These are phyloP conservation scores for Butyriboletus loyo DNA, from an alignment of 768 basidiomycete species.

Conservation along the genomic window DNA sequence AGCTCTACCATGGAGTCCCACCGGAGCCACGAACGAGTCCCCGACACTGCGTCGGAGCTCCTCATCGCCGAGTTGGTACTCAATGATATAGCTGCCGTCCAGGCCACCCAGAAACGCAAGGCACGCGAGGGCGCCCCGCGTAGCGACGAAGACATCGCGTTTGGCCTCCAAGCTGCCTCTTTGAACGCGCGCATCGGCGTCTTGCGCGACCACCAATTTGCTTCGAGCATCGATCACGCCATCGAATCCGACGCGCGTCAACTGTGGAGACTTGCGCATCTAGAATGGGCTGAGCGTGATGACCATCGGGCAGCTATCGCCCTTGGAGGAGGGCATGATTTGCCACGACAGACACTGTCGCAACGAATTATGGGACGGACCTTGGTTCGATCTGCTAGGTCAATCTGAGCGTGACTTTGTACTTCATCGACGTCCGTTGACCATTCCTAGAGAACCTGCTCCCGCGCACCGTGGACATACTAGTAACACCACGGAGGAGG, in stretches of 20 bases:
- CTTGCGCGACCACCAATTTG: conserved; percentile 39
- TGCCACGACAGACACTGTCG: conserved; percentile 16
- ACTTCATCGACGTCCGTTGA: conserved; percentile 4
- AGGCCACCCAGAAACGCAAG: conserved; percentile 38
- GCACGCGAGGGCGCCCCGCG: conserved; percentile 26
- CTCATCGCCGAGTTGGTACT: conserved; percentile 42
- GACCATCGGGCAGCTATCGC: conserved; percentile 43
- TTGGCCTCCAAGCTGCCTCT: conserved; percentile 40
- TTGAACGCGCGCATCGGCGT: conserved; percentile 27
- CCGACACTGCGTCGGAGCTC: conserved; percentile 37
- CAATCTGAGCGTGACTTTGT: neutral
- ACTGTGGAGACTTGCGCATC: conserved; percentile 28
- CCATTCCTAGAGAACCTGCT: conserved; percentile 1
- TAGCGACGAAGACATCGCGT: conserved; percentile 46
- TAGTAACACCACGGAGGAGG: neutral
- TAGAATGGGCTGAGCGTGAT: conserved; percentile 39
- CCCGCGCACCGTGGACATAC: neutral
- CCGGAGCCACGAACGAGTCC: neutral
- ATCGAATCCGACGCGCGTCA: conserved; percentile 34
- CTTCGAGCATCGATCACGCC: conserved; percentile 42
- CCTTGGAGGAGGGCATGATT: conserved; percentile 27
- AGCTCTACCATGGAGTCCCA: conserved; percentile 14
- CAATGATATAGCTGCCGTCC: conserved; percentile 39
- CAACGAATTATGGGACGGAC: conserved; percentile 13
- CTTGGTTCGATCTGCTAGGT: conserved; percentile 2